Evolutionary conservation across 2,329 filamentous ascomycete genomes (phyloP), one percentile per base, ranked within the genome.

Genomic region (Colletotrichum aenigma): DNA sequence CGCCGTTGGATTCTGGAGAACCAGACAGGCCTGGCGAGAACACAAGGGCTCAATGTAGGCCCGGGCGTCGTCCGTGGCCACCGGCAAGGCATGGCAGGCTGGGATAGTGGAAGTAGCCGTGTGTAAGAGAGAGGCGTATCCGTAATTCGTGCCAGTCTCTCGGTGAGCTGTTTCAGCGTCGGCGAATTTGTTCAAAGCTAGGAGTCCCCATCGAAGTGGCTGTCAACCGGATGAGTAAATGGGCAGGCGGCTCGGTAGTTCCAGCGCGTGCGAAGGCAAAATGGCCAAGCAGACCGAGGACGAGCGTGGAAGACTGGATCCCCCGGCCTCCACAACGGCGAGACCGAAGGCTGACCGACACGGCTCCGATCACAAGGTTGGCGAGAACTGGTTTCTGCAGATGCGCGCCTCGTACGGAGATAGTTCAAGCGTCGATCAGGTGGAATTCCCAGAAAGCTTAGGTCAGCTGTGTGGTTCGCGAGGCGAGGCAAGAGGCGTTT

Each of bases 291-390:
- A 68, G 38, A 58, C 70, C 69, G 55, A 55, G 7, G 67, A 55
- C 12, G 58, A 30, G 52, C 58, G 38, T 18, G n/a, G 21, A 48
- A 71, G 69, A 38, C 38, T 61, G 72, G 52, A 62, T 43, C 30
- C 28, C 58, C 74, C 60, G 64, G 68, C 70, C 32, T 68, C 74
- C 58, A 32, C 21, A 58, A 69, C 70, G 74, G 74, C 70, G 64
- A 76, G 64, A 38, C 74, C 74, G 74, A 74, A 69, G 28, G 65
- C 32, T 68, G 62, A 76, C 74, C 74, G 65, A 65, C 64, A 74
- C 70, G 70, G 74, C 64, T 69, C 70, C 70, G 73, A 73, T 75
- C 69, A 52, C 48, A 71, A 70, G 71, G 34, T 56, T 38, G 56
- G 38, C 26, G 26, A 71, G 60, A 60, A 70, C 48, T 65, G 60